These are phyloP conservation scores for Gracilaria domingensis DNA, from an alignment of 23 red algal genomes.

Conservation along the genomic window DNA sequence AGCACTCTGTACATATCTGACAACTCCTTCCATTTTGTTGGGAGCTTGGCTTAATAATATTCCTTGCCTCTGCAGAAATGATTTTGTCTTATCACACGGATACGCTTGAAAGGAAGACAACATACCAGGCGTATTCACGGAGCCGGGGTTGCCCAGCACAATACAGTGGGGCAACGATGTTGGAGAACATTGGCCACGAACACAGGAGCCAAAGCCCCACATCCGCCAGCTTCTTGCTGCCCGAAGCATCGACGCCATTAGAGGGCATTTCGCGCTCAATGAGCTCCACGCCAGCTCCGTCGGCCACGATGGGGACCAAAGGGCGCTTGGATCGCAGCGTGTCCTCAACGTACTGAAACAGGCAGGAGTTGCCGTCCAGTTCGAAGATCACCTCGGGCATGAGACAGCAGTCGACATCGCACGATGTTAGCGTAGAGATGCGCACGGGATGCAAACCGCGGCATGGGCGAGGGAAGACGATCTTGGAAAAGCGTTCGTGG, in stretches of 20 bases:
- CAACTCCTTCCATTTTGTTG: too few species aligned
- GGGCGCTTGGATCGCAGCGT: conserved; percentile 72
- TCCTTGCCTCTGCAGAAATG: neutral
- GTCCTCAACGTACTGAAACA: conserved; percentile 85
- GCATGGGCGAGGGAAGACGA: conserved; percentile 44
- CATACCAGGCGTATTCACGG: neutral
- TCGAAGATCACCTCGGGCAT: conserved; percentile 97
- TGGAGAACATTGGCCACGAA: neutral
- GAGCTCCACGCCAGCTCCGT: conserved; percentile 91
- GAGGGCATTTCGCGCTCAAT: conserved; percentile 39
- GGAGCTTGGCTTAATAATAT: too few species aligned
- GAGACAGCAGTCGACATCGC: conserved; percentile 97
- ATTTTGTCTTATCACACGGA: neutral
- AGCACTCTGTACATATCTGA: too few species aligned
- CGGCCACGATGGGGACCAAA: conserved; percentile 92
- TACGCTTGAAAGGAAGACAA: neutral
- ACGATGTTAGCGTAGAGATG: conserved; percentile 75
- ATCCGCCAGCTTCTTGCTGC: conserved; percentile 91
- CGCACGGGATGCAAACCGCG: conserved; percentile 36
- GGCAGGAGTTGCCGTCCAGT: conserved; percentile 82
- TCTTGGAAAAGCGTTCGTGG: conserved; percentile 56
- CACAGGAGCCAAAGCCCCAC: conserved; percentile 88
- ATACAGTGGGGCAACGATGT: neutral
- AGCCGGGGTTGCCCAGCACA: neutral
- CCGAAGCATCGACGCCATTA: conserved; percentile 63